Base-by-base conservation (phyloP, 176 grass and related monocot genomes). In the Olyra latifolia region DNA sequence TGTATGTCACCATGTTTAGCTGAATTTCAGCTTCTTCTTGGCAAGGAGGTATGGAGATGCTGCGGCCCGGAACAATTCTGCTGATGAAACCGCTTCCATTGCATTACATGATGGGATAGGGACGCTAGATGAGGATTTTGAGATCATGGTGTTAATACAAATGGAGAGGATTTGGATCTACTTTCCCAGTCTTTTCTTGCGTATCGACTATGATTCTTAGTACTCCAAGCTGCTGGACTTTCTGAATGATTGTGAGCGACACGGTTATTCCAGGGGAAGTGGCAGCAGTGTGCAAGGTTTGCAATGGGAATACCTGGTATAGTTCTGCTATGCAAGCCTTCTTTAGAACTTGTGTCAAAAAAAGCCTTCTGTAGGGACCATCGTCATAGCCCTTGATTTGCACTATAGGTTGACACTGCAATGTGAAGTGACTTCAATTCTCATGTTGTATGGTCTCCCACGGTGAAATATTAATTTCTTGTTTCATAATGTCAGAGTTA, bases 21-120 rank as follows among this genome's bases (percentile, higher is more conserved):
- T 62, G 56, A 38, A 82, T 72, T 83, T 61, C 66, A 97, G 96
- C 84, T 98, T 98, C 66, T 95, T 98, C 86, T 98, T 89, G 0
- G 92, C 92, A 40, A 83, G 95, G 71, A 98, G 95, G 71, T 92
- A 98, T 30, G 95, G 92, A 1, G 92, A 98, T 75, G 95, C 92
- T 54, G 86, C 55, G 1, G 88, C 95, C 11, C 69, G 92, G 61
- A 98, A 91, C 71, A 84, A 62, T 32, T 62, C 41, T 16, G 62
- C 70, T 0, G 88, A 95, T 59, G 77, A 14, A 81, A 98, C 96
- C 14, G 90, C 75, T 3, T 63, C 89, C 5, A 14, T 98, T 28
- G 90, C 79, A 0, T 83, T 98, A 3, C 92, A 92, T 0, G 96
- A 90, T 24, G 92, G 96, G 52, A 84, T 98, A 25, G 90, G 96